Base-by-base conservation (phyloP, 495 filamentous ascomycete species). In the Ramalina peruviana region DNA sequence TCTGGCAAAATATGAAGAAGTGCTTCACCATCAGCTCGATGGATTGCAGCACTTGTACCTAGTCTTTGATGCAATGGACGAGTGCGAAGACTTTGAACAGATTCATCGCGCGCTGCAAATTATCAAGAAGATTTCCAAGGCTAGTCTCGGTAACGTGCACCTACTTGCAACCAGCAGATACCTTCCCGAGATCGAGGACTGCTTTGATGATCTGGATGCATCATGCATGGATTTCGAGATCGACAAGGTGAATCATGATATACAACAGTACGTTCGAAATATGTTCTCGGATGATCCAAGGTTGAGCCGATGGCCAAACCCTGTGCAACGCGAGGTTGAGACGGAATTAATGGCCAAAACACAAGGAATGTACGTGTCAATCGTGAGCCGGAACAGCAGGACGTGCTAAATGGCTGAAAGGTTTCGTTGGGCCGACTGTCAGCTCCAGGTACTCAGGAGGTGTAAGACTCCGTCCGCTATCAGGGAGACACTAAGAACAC, bases 371-470 rank as follows among this genome's bases (percentile, higher is more conserved):
- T 52, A 40, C 44, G 50, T 51, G 12, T 21, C 21, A n/a, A 19
- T 13, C 1, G 13, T 9, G 25, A 10, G 25, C 44, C 19, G 3
- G 21, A 15, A 12, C 30, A 4, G n/a, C 15, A 20, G 30, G 11
- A 19, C 46, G 12, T 13, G 37, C 30, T 42, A 21, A 40, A 39
- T 12, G 1, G 27, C 21, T 47, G 13, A 16, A 13, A 72, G 67
- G 67, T 71, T 72, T 46, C 62, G 66, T 46, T 71, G 65, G 63
- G 63, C 59, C 9, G 60, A 54, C 36, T 70, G 64, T 58, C 66
- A 71, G 49, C 50, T 71, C 19, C 60, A 69, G 23, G 57, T 33
- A 21, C 56, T 71, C 12, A 52, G 52, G 42, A 55, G 53, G 50
- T 70, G 64, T 54, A 37, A 41, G n/a, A 57, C 54, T 27, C 21